These are phyloP conservation scores for Porphyrellus sp. DNA, from an alignment of 1,284 basidiomycete species.

Conservation along the genomic window DNA sequence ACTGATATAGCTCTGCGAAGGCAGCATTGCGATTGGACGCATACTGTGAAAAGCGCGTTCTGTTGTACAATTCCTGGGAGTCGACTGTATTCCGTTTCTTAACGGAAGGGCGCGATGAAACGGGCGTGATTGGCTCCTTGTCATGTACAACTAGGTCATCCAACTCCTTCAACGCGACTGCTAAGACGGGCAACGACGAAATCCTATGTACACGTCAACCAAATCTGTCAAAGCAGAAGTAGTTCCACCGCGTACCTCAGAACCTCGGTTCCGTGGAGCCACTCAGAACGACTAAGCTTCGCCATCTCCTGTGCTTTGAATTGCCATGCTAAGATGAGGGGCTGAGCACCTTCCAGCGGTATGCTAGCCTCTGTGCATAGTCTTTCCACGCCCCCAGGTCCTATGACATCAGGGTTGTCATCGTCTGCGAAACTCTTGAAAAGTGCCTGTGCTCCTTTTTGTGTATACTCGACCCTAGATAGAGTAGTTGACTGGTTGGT, in stretches of 20 bases:
- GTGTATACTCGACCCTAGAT: slow-evolving; percentile 47
- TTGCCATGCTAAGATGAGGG: slow-evolving; percentile 72
- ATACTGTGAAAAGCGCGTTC: slow-evolving; percentile 49
- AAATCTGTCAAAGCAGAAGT: not conserved
- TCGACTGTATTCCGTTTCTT: slow-evolving; percentile 33
- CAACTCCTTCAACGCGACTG: slow-evolving; percentile 54
- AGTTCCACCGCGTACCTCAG: slow-evolving; percentile 49
- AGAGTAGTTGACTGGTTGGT: slow-evolving; percentile 9
- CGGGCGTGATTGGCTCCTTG: slow-evolving; percentile 37
- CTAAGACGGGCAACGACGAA: slow-evolving; percentile 51
- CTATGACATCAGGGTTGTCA: slow-evolving; percentile 56
- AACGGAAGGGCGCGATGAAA: slow-evolving; percentile 25
- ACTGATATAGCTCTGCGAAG: slow-evolving; percentile 63
- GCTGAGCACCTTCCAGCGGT: slow-evolving; percentile 64
- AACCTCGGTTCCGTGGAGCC: slow-evolving; percentile 55
- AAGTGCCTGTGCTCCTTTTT: slow-evolving; percentile 48
- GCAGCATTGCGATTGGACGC: slow-evolving; percentile 47
- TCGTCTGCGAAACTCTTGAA: slow-evolving; percentile 62
- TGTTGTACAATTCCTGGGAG: slow-evolving; percentile 53
- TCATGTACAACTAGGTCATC: slow-evolving; percentile 57
- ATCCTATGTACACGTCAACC: slow-evolving; percentile 38
- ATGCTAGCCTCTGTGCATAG: slow-evolving; percentile 64
- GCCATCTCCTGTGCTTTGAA: slow-evolving; percentile 65
- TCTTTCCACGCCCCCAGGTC: slow-evolving; percentile 63
- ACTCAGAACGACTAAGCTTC: slow-evolving; percentile 62